Evolutionary conservation across 2,329 filamentous ascomycete species (phyloP), one percentile per base, ranked within the genome.

Genomic region (Xylaria sp.): DNA sequence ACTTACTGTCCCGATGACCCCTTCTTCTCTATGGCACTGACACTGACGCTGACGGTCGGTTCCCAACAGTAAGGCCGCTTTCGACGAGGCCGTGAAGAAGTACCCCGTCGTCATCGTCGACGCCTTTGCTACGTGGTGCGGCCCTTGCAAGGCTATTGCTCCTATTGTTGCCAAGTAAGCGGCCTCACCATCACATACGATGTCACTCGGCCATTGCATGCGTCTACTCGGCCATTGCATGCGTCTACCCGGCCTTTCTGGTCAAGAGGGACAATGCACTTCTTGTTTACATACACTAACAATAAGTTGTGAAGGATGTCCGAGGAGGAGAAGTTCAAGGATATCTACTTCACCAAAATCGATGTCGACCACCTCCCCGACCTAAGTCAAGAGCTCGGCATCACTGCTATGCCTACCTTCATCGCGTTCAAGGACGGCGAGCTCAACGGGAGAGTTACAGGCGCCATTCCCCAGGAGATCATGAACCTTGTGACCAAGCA

Each of bases 331-430:
- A 78, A 82, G 66, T 88, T 87, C 83, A 80, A 86, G 72, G 79
- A 83, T 73, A 86, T 91, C 73, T 85, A 88, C 80, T 97, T 97
- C 83, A 89, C 89, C 87, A 96, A 97, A 87, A 85, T 97, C 78
- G 94, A 98, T 80, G 94, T 97, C 75, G 94, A 97, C 80, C 85
- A 93, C 72, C 83, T 95, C 46, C 84, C 90, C 73, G 89, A 92
- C 0, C 86, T 97, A 58, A 89, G 92, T 36, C 86, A 90, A 76
- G 89, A 96, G 78, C 89, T 96, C 71, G 89, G 88, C 72, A 88
- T 98, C 80, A 89, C 92, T 75, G 94, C 94, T 79, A 97, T 98
- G 94, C 94, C 95, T 64, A 97, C 93, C 32, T 97, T 98, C 84
- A 77, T 92, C 65, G 80, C 97, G 77, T 97, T 94, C 88, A 92